Base-by-base conservation (phyloP, 2,329 filamentous ascomycete genomes). In the Verticillium isaacii region DNA sequence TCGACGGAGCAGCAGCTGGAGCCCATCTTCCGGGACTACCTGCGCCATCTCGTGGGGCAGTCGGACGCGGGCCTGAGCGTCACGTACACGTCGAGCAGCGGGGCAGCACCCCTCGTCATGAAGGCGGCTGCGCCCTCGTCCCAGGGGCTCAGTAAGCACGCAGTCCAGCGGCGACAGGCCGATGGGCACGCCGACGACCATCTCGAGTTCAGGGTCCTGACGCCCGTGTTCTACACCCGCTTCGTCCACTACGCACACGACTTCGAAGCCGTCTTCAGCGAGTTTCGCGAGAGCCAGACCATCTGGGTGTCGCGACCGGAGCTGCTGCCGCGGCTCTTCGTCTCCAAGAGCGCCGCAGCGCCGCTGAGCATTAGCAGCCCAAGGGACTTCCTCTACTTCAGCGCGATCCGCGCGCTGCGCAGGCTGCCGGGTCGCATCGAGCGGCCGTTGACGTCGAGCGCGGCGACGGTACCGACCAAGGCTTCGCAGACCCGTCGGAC, bases 181-280 rank as follows among this genome's bases (percentile, higher is more conserved):
- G 32, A 77, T 81, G 64, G 66, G 65, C 23, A 81, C 78, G 5
- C 62, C 68, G 5, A 36, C 58, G 73, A 79, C 25, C 72, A 79
- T 0, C 58, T 89, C 6, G 82, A 84, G 54, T 74, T 91, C 57
- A 82, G 81, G 60, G 76, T 91, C 5, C 71, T 89, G 23, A 88
- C 85, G 0, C 88, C 89, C 1, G 78, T 76, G 0, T 92, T 92
- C 69, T 92, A 92, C 74, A 80, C 83, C 14, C 82, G 87, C 32
- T 86, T 91, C 57, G 78, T 87, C 0, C 80, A 84, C 65, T 90
- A 91, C 68, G 77, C 83, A 0, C 80, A 88, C 68, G 83, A 85
- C 25, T 78, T 85, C 19, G 85, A 89, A 66, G 86, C 85, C 1
- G 75, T 90, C 34, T 84, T 87, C 61, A 80, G 81, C 62, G 87